Conservation (phyloP, 2,329 filamentous ascomycete species). For the Septoria petroselini region DNA sequence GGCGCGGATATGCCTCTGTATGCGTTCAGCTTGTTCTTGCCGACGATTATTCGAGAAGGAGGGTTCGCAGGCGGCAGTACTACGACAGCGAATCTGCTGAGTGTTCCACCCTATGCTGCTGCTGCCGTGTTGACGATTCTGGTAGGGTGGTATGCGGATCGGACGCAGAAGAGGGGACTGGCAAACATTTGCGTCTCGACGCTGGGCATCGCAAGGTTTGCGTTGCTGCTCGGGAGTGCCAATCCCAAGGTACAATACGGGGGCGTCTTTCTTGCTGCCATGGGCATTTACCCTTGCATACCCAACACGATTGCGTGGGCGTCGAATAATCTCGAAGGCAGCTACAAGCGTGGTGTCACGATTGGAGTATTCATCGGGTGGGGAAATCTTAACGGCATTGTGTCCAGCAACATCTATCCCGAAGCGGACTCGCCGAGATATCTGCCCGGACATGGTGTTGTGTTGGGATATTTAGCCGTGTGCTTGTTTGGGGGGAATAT, state of each 20-base stretch:
- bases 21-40: constrained; percentile 73
- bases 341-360: constrained; percentile 86
- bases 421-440: constrained; percentile 46
- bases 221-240: constrained; percentile 67
- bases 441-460: constrained; percentile 68
- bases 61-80: constrained; percentile 50
- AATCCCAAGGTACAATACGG: constrained; percentile 71
- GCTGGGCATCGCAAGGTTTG: constrained; percentile 72
- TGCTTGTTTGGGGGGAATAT: constrained; percentile 69
- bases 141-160: constrained; percentile 74
- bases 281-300: constrained; percentile 69
- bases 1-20: constrained; percentile 70
- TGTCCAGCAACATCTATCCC: constrained; percentile 75
- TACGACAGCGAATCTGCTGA: constrained; percentile 67
- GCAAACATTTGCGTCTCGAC: constrained; percentile 73
- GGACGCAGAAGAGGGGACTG: constrained; percentile 66
- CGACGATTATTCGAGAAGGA: constrained; percentile 66
- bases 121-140: constrained; percentile 67
- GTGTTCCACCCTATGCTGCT: constrained; percentile 71
- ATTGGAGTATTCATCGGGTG: constrained; percentile 84
- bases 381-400: constrained; percentile 85
- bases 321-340: constrained; percentile 83
- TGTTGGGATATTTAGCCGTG: constrained; percentile 69
- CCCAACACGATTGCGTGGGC: constrained; percentile 81
- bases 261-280: constrained; percentile 76